Percentiles rank a stretch among this genome's conserved stretches.
phyloP scores from a whole-genome alignment of 495 filamentous ascomycete species.

The Bathelium albidoporum region DNA sequence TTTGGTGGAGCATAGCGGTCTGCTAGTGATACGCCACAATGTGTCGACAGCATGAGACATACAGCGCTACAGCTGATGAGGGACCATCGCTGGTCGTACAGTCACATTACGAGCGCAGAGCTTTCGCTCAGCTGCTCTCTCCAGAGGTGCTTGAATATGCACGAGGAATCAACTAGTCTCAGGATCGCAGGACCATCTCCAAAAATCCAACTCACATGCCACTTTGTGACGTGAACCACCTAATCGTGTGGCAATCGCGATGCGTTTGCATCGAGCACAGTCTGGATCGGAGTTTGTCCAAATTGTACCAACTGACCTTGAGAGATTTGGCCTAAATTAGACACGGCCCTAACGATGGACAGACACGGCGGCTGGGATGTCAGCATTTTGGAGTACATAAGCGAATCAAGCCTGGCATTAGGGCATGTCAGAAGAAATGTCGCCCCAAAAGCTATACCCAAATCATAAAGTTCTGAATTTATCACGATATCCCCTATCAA shows the following conservation, averaged over 20 bases:
- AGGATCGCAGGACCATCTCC: not conserved
- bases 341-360: not conserved
- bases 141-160: not conserved
- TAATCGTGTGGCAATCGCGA: too few species aligned
- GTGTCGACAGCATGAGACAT: not conserved
- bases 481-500: not conserved
- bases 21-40: not conserved
- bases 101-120: not conserved
- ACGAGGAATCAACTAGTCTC: not conserved
- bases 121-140: not conserved
- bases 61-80: not conserved
- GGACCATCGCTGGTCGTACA: not conserved
- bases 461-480: too few species aligned
- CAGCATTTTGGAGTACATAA: too few species aligned
- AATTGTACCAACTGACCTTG: too few species aligned
- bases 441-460: too few species aligned
- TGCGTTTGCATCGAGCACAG: too few species aligned
- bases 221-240: too few species aligned
- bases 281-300: not conserved
- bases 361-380: too few species aligned
- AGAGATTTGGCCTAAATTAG: not conserved
- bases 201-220: too few species aligned
- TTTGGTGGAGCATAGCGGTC: not conserved
- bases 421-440: too few species aligned
- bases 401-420: too few species aligned